Conservation (phyloP, 2,329 filamentous ascomycete genomes). For the Ascochyta fabae region DNA sequence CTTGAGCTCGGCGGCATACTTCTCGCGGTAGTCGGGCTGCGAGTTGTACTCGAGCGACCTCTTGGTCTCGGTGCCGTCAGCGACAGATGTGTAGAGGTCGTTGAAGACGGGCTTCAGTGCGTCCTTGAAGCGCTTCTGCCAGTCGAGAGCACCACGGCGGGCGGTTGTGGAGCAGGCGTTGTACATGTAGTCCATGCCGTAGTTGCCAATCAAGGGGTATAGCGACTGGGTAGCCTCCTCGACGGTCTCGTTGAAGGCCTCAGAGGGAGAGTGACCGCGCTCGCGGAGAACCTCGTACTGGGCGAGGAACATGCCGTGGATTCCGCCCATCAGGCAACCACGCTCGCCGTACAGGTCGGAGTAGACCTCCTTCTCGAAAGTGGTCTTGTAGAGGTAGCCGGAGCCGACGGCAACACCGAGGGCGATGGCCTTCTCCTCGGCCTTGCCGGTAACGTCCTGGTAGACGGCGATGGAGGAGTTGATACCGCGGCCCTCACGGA, state of each 20-base stretch:
- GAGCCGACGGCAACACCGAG: constrained; percentile 96
- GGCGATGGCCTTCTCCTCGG: constrained; percentile 96
- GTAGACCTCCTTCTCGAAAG: constrained; percentile 99
- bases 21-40: constrained; percentile 93
- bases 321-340: constrained; percentile 99
- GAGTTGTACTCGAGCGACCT: constrained; percentile 97
- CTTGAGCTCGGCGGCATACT: constrained; percentile 97
- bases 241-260: constrained; percentile 99
- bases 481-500: constrained; percentile 99
- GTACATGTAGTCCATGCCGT: constrained; percentile 99
- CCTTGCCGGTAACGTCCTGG: constrained; percentile 98
- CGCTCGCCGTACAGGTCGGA: constrained; percentile 99
- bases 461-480: constrained; percentile 98
- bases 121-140: constrained; percentile 96
- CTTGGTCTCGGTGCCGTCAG: constrained; percentile 91
- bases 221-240: constrained; percentile 98
- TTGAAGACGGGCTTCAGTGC: constrained; percentile 99
- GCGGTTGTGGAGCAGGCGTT: constrained; percentile 99
- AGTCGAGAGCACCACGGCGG: constrained; percentile 98
- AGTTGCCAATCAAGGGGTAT: constrained; percentile 95
- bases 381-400: constrained; percentile 99
- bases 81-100: constrained; percentile 91
- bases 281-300: constrained; percentile 99
- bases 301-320: constrained; percentile 99
- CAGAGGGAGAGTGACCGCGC: constrained; percentile 94